These are phyloP conservation scores for Xylariaceae sp. DNA, from an alignment of 2,329 filamentous ascomycete genomes.

Conservation along the genomic window DNA sequence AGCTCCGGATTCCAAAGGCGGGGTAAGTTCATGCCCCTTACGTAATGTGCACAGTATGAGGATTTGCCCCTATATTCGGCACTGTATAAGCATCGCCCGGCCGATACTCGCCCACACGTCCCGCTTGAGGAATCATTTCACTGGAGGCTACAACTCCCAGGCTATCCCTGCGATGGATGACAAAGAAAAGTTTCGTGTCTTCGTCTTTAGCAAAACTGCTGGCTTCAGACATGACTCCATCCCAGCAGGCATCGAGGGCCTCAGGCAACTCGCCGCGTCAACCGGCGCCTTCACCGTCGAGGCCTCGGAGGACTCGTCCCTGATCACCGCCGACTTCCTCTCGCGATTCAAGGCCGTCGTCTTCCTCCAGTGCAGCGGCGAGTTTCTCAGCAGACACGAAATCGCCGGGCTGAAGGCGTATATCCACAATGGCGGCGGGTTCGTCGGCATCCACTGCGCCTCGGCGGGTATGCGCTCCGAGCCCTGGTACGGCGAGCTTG, in stretches of 20 bases:
- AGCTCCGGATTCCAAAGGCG: too few relatives aligned
- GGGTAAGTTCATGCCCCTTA: too few relatives aligned
- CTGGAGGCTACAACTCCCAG: too few relatives aligned
- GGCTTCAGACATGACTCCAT: conserved; percentile 40
- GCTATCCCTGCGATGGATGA: conserved; percentile 2
- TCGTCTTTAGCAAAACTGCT: conserved; percentile 39
- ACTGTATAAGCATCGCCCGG: too few relatives aligned
- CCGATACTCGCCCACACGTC: too few relatives aligned
- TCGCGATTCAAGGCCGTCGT: conserved; percentile 36
- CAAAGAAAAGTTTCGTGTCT: conserved; percentile 29
- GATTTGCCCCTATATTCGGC: too few relatives aligned
- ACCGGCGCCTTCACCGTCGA: conserved; percentile 32
- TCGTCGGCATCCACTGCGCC: conserved; percentile 42
- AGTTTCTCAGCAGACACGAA: conserved; percentile 35
- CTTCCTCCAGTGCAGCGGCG: conserved; percentile 39
- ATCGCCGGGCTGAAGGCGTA: conserved; percentile 34
- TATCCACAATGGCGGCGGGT: conserved; percentile 35
- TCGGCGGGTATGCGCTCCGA: conserved; percentile 33
- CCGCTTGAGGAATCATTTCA: too few relatives aligned
- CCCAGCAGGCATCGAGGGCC: conserved; percentile 33
- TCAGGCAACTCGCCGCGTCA: conserved; percentile 32
- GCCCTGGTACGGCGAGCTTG: conserved; percentile 37
- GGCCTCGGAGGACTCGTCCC: conserved; percentile 36
- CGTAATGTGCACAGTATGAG: too few relatives aligned
- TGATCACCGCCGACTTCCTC: conserved; percentile 32